Percentiles rank a stretch among this genome's conserved stretches.
These are phyloP conservation scores for Termitomyces bulborhizus DNA, from an alignment of 768 basidiomycete genomes.

Conservation along the genomic window DNA sequence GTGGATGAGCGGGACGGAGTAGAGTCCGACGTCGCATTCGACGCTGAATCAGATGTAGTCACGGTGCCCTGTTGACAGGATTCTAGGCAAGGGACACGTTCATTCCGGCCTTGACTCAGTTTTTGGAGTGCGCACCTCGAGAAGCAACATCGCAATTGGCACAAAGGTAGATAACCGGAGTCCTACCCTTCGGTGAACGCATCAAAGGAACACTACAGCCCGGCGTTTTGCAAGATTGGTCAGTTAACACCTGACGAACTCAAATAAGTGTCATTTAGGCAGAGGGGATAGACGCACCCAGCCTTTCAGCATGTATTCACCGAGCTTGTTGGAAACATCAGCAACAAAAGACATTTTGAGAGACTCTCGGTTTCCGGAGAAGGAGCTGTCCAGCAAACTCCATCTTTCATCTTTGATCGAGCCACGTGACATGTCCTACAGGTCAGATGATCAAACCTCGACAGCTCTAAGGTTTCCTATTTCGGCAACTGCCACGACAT, in stretches of 20 bases:
- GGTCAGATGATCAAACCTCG: slow-evolving; percentile 3
- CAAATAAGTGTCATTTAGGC: neutral
- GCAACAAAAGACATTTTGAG: slow-evolving; percentile 40
- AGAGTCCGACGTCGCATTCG: slow-evolving; percentile 43
- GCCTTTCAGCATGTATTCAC: slow-evolving; percentile 70
- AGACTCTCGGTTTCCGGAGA: too few relatives aligned
- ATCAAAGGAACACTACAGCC: slow-evolving; percentile 66
- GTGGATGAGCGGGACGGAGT: slow-evolving; percentile 61
- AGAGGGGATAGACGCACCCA: slow-evolving; percentile 43
- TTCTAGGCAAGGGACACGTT: slow-evolving; percentile 6
- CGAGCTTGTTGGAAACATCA: slow-evolving; percentile 57
- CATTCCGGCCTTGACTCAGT: too few relatives aligned
- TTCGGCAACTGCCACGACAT: slow-evolving; percentile 25
- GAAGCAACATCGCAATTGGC: slow-evolving; percentile 49
- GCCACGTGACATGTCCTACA: neutral
- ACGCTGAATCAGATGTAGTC: slow-evolving; percentile 22
- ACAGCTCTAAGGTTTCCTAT: neutral
- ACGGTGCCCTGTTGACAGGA: slow-evolving; percentile 6
- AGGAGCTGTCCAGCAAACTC: too few relatives aligned
- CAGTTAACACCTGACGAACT: slow-evolving; percentile 50
- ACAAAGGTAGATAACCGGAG: slow-evolving; percentile 48
- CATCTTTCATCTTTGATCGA: too few relatives aligned
- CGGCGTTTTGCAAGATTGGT: slow-evolving; percentile 49
- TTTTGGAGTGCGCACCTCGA: slow-evolving; percentile 8
- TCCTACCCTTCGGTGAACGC: slow-evolving; percentile 53